Evolutionary conservation across 2,329 filamentous ascomycete species (phyloP).

Genomic region (Penicillium freii): DNA sequence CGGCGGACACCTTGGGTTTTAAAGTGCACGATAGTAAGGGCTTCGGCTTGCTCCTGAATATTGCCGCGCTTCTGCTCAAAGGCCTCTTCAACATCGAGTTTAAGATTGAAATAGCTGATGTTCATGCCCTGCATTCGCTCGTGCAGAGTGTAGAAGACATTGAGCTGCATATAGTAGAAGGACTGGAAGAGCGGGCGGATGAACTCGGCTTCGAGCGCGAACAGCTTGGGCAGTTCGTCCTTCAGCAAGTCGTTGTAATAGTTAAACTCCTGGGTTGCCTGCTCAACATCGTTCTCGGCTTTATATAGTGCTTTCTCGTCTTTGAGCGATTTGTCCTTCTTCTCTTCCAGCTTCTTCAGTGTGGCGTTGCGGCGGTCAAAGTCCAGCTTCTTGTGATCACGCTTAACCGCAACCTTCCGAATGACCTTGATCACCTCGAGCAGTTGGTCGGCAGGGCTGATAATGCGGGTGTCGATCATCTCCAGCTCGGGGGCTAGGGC

Average conservation of each 20-base stretch:
- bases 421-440: conserved; percentile 94
- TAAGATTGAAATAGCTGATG: conserved; percentile 96
- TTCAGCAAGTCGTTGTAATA: conserved; percentile 98
- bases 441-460: conserved; percentile 88
- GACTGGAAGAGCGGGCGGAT: conserved; percentile 97
- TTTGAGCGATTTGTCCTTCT: conserved; percentile 94
- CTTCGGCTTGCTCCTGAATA: conserved; percentile 82
- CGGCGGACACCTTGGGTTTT: conserved; percentile 72
- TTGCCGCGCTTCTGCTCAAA: conserved; percentile 87
- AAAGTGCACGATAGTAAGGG: conserved; percentile 81
- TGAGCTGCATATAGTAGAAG: conserved; percentile 99
- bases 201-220: conserved; percentile 85
- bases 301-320: conserved; percentile 98
- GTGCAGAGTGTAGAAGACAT: conserved; percentile 97
- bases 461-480: conserved; percentile 91
- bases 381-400: conserved; percentile 96
- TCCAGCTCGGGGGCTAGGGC: conserved; percentile 89
- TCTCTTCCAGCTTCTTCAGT: conserved; percentile 93
- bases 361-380: conserved; percentile 81
- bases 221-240: conserved; percentile 90
- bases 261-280: conserved; percentile 92
- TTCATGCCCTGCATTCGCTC: conserved; percentile 97
- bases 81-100: conserved; percentile 84
- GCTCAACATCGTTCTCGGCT: conserved; percentile 85
- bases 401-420: conserved; percentile 81